Percentiles rank a stretch among this genome's conserved stretches.
Evolutionary conservation across 148 eudicot genomes (phyloP).

Genomic region (Rhododendron vialii): DNA sequence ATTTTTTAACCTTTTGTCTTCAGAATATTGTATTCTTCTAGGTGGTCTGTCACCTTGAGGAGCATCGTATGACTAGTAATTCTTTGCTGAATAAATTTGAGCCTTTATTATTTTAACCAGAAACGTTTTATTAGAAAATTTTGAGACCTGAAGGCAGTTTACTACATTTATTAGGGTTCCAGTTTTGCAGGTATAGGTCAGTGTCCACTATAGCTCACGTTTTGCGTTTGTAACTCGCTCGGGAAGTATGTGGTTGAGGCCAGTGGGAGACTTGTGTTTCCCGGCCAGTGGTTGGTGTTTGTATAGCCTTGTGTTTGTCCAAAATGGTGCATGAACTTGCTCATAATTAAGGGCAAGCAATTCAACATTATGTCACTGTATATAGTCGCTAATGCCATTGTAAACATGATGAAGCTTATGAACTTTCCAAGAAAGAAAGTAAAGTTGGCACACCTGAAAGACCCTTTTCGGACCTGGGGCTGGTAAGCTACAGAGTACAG

Average conservation of each 20-base stretch:
- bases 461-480: constrained; percentile 94
- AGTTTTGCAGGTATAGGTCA: no score
- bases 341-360: not conserved
- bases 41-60: not conserved
- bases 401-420: constrained; percentile 62
- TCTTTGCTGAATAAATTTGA: not conserved
- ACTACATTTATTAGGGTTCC: no score
- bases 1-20: not conserved
- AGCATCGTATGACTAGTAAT: not conserved
- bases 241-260: no score
- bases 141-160: not conserved
- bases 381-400: not conserved
- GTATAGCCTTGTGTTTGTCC: no score
- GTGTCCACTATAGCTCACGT: no score
- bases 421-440: constrained; percentile 93
- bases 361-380: not conserved
- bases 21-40: not conserved
- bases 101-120: not conserved
- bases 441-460: constrained; percentile 99
- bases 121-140: not conserved
- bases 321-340: not conserved
- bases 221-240: no score
- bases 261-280: no score
- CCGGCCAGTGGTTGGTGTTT: no score
- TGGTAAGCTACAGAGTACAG: constrained; percentile 91